Base-by-base conservation (phyloP, 495 filamentous ascomycete genomes). In the Polyplosphaeria fusca region DNA sequence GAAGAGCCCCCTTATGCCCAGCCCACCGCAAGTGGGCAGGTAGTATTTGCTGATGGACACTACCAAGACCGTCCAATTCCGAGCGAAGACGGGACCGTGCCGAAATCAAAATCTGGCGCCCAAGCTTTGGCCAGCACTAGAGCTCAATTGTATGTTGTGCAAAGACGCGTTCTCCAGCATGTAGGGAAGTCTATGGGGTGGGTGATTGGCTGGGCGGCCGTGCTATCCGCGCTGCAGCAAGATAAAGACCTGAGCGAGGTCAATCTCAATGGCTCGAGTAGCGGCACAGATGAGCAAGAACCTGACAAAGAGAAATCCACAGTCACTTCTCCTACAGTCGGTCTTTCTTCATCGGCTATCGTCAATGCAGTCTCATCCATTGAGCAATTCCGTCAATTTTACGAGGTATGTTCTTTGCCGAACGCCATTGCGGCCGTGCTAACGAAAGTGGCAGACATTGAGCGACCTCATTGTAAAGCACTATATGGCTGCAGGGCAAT, bases 121-220 rank as follows among this genome's bases (percentile, higher is more conserved):
- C 86, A 93, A 67, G 86, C 95, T 38, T 75, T 97, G n/a, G 88
- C 91, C 37, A 86, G 85, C 24, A 81, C 78, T 47, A 77, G 92
- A 68, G 92, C 86, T 20, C 88, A 95, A 61, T 74, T 98, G 4
- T 81, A 86, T 54, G 70, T 87, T n/a, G 70, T 97, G 26, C 88
- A 86, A 14, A 77, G 92, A 59, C 87, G 86, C 42, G 79, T 88
- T 13, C 76, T 96, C 3, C 86, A 91, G 61, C 79, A 81, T 49
- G 77, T 89, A 60, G 91, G 87, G 9, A 81, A 77, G 62, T 80
- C 83, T 46, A 74, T 82, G 26, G 86, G 84, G 7, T 96, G 92
- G 91, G 76, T 74, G 11, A 79, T 87, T 50, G 89, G 85, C 4
- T 94, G 89, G 89, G 76, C 76, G 28, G 75, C 82, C 23, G 76